These are phyloP conservation scores for Penicillium paradoxum DNA, from an alignment of 495 filamentous ascomycete species.

Conservation along the genomic window DNA sequence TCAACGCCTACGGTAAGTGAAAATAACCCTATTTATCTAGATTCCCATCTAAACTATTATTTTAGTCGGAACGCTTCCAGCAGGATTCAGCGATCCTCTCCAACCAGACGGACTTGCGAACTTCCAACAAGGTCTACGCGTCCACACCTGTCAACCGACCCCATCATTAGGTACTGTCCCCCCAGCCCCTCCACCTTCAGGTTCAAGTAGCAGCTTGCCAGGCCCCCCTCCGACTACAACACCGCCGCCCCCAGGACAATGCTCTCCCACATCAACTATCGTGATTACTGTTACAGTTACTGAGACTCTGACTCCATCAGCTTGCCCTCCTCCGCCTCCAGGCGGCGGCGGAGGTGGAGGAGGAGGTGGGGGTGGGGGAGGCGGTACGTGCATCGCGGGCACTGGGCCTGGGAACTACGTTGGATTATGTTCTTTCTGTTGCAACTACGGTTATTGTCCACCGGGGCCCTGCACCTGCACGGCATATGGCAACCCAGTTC, in stretches of 20 bases:
- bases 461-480: conserved; percentile 38
- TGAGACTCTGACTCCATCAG: conserved; percentile 8
- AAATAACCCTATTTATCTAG: not conserved
- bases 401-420: conserved; percentile 37
- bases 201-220: conserved; percentile 2
- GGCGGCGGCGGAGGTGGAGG: conserved; percentile 1
- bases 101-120: conserved; percentile 36
- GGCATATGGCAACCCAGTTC: conserved; percentile 23
- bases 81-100: conserved; percentile 36
- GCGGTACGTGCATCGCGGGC: conserved; percentile 29
- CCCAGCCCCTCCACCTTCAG: conserved; percentile 13
- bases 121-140: conserved; percentile 42
- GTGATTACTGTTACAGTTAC: conserved; percentile 13
- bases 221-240: conserved; percentile 9
- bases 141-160: conserved; percentile 39
- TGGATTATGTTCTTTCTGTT: conserved; percentile 39
- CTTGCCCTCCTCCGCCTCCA: conserved; percentile 8
- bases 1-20: conserved; percentile 49
- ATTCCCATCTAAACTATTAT: not conserved
- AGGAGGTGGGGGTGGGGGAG: not conserved
- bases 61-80: conserved; percentile 43
- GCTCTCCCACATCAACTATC: conserved; percentile 6
- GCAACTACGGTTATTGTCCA: conserved; percentile 39
- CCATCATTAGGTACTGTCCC: conserved; percentile 36
- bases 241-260: conserved; percentile 8